Percentiles rank a stretch among this genome's conserved stretches.
Evolutionary conservation across 495 filamentous ascomycete species (phyloP).

Genomic region (Podospora fimiseda): DNA sequence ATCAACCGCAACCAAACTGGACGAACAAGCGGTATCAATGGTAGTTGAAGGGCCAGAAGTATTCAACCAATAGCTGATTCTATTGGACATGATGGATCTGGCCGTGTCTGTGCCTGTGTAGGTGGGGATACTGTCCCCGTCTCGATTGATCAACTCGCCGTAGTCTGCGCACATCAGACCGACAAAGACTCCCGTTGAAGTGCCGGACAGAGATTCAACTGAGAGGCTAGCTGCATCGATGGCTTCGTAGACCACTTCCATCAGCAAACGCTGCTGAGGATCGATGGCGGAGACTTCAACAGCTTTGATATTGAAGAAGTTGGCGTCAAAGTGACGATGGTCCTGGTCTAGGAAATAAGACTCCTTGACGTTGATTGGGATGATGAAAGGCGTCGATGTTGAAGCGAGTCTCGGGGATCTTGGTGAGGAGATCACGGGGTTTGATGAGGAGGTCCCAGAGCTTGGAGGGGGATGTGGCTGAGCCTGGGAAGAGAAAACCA

Average conservation of each 20-base stretch:
- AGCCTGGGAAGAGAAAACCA: conserved; percentile 54
- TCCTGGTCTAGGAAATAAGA: conserved; percentile 47
- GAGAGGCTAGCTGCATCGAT: conserved; percentile 49
- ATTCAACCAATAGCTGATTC: conserved; percentile 45
- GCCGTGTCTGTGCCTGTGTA: conserved; percentile 33
- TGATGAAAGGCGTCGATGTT: conserved; percentile 48
- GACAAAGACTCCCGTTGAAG: conserved; percentile 35
- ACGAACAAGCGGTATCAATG: conserved; percentile 57
- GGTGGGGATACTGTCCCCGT: conserved; percentile 30
- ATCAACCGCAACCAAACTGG: conserved; percentile 48
- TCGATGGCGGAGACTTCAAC: conserved; percentile 54
- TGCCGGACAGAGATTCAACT: conserved; percentile 28
- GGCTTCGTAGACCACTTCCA: conserved; percentile 53
- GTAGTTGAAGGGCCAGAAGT: conserved; percentile 40
- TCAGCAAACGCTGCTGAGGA: conserved; percentile 47
- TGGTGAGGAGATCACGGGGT: conserved; percentile 31
- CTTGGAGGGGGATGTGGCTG: conserved; percentile 38
- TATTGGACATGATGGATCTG: conserved; percentile 35
- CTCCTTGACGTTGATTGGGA: conserved; percentile 34
- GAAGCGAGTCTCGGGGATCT: conserved; percentile 46
- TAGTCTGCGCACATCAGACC: conserved; percentile 28
- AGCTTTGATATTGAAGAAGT: conserved; percentile 52
- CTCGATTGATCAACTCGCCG: conserved; percentile 8
- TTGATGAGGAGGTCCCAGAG: conserved; percentile 46
- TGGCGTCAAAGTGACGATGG: conserved; percentile 48